These are phyloP conservation scores for Aspergillus caelatus DNA, from an alignment of 2,329 filamentous ascomycete genomes.

Conservation along the genomic window DNA sequence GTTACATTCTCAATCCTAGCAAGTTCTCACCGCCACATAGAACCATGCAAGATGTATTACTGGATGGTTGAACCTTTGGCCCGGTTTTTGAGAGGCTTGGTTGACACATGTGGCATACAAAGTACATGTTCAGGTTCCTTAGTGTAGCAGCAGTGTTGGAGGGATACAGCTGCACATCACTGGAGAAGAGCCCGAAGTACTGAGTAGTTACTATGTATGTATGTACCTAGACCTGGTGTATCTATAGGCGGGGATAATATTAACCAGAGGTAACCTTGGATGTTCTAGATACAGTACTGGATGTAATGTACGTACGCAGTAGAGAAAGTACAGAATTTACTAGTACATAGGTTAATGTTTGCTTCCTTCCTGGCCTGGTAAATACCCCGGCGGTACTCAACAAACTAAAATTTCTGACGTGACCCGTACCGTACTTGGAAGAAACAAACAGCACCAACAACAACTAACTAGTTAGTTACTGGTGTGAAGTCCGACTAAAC, in stretches of 20 bases:
- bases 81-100: neutral
- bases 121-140: neutral
- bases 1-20: neutral
- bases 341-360: neutral
- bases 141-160: neutral
- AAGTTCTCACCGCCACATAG: neutral
- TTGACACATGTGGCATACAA: neutral
- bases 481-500: neutral
- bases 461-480: no score
- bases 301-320: no score
- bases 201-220: neutral
- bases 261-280: neutral
- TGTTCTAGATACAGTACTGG: neutral
- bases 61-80: neutral
- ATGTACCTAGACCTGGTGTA: neutral
- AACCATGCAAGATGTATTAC: neutral
- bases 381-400: neutral
- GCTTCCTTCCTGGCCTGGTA: neutral
- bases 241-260: neutral
- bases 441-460: neutral
- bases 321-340: no score
- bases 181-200: neutral
- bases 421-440: conserved; percentile 1
- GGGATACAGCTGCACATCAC: neutral
- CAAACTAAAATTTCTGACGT: neutral